Conservation (phyloP, 164 flowering plant species). For the Magnolia sinica region DNA sequence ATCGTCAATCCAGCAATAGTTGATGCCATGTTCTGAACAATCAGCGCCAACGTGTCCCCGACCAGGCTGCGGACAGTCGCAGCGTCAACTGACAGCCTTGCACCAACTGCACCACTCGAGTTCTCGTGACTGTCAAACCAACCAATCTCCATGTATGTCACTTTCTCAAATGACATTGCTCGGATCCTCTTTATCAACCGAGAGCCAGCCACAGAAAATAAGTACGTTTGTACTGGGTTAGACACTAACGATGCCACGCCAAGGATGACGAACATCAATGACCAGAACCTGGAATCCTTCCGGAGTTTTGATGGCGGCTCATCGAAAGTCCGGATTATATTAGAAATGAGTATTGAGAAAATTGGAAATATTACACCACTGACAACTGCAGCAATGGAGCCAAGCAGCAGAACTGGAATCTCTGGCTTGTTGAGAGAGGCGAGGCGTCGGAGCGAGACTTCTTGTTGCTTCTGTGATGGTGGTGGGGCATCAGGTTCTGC, state of each 20-base stretch:
- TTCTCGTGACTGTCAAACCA: conserved; percentile 31
- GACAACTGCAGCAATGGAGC: conserved; percentile 27
- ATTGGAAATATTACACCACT: conserved; percentile 38
- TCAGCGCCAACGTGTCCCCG: conserved; percentile 39
- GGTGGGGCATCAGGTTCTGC: background rate
- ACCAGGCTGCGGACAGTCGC: conserved; percentile 36
- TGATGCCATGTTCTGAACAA: conserved; percentile 37
- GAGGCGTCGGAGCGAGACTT: conserved; percentile 34
- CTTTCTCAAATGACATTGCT: conserved; percentile 24
- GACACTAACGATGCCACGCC: conserved; percentile 20
- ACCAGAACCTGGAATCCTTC: conserved; percentile 39
- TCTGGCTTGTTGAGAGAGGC: conserved; percentile 49
- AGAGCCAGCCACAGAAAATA: conserved; percentile 25
- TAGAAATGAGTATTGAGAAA: conserved; percentile 35
- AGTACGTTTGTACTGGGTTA: conserved; percentile 13
- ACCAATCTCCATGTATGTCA: conserved; percentile 26
- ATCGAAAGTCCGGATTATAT: conserved; percentile 27
- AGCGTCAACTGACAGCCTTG: conserved; percentile 44
- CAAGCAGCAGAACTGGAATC: conserved; percentile 36
- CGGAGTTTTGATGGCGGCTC: conserved; percentile 29
- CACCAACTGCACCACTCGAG: conserved; percentile 46
- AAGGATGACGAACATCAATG: conserved; percentile 31
- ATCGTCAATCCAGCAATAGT: conserved; percentile 32
- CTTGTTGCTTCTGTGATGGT: background rate
- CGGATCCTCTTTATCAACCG: conserved; percentile 24